Evolutionary conservation across 257 asterid genomes (phyloP).

Genomic region (Nicotiana noctiflora): DNA sequence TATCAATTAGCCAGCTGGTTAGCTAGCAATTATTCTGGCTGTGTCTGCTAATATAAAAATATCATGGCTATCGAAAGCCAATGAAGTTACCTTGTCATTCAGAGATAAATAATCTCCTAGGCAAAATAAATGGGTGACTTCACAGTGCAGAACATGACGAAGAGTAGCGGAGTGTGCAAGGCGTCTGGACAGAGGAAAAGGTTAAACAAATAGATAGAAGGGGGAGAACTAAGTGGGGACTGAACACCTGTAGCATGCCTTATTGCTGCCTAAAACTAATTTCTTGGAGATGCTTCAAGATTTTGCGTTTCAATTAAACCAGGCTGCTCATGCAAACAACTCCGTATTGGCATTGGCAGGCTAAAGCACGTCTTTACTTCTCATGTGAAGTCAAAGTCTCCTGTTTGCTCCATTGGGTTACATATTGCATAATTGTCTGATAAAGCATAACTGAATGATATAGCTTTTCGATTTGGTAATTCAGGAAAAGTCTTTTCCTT

Average conservation of each 20-base stretch:
- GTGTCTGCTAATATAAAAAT: background rate
- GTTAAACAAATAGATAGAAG: background rate
- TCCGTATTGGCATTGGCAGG: background rate
- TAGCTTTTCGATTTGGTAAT: background rate
- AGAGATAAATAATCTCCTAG: background rate
- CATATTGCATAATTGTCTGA: background rate
- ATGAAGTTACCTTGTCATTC: background rate
- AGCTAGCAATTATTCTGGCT: background rate
- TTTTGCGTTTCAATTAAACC: background rate
- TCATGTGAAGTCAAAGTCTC: background rate
- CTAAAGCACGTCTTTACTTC: background rate
- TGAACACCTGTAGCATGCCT: background rate
- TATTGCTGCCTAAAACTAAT: background rate
- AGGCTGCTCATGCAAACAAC: background rate
- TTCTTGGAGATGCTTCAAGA: background rate
- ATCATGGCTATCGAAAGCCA: background rate
- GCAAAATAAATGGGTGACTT: background rate
- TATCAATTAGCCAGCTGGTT: background rate
- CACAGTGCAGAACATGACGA: background rate
- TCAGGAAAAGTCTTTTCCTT: background rate
- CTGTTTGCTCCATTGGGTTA: background rate
- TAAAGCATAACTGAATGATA: background rate
- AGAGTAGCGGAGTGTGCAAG: background rate
- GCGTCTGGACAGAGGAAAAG: background rate
- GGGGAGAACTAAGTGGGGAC: background rate